phyloP scores from a whole-genome alignment of 2,329 filamentous ascomycete genomes.

The Paecilomyces fulvus region DNA sequence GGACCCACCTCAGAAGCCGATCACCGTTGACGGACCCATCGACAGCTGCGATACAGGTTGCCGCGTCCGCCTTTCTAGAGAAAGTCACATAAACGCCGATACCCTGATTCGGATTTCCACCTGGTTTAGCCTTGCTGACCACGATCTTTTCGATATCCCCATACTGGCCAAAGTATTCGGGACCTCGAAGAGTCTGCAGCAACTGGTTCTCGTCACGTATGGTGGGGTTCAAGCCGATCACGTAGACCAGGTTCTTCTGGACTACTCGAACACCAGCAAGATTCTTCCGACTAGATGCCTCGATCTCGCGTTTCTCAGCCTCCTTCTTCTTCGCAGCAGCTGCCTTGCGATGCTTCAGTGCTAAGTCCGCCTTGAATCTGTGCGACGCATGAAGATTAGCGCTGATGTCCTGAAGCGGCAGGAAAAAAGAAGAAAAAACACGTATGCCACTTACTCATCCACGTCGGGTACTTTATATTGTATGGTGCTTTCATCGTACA shows the following conservation, averaged over 20 bases:
- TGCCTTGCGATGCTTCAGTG: constrained; percentile 79
- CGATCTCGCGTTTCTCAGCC: constrained; percentile 89
- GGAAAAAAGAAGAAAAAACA: constrained; percentile 8
- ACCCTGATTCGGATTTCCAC: constrained; percentile 62
- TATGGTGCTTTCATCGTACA: constrained; percentile 95
- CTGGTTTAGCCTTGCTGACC: constrained; percentile 88
- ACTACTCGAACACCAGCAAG: constrained; percentile 91
- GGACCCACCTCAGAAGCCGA: constrained; percentile 62
- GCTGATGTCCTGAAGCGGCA: not conserved
- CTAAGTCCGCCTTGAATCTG: constrained; percentile 44
- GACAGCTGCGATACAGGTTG: constrained; percentile 80
- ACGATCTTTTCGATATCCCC: constrained; percentile 98
- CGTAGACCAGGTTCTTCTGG: constrained; percentile 97
- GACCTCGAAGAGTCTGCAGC: constrained; percentile 78
- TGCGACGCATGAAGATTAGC: constrained; percentile 2
- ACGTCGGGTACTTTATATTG: constrained; percentile 90
- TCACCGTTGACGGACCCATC: constrained; percentile 91
- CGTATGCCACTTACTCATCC: constrained; percentile 66
- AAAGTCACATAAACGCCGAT: constrained; percentile 99
- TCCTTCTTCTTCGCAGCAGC: constrained; percentile 87
- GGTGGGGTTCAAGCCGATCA: constrained; percentile 85
- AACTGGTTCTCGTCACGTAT: constrained; percentile 81
- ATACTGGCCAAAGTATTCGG: constrained; percentile 95
- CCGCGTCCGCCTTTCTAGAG: constrained; percentile 81
- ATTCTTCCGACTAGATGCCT: constrained; percentile 91